Evolutionary conservation across 2,329 filamentous ascomycete genomes (phyloP), one percentile per base, ranked within the genome.

Genomic region (Pseudogymnoascus sp.): DNA sequence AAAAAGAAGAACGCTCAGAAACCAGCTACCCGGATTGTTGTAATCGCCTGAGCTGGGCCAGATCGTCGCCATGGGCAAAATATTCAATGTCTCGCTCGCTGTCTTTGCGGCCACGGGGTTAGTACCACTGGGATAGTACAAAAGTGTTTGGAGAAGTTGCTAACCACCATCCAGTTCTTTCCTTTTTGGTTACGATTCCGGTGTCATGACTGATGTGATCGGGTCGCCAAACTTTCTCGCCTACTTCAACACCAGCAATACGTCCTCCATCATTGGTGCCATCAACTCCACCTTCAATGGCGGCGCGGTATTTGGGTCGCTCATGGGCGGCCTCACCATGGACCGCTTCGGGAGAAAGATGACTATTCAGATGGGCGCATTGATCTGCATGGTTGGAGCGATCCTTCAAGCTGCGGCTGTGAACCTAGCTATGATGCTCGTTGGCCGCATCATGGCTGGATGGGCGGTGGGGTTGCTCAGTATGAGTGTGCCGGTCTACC

Each of bases 251-350:
- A 79, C 70, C 68, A 75, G 65, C 8, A 61, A 62, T 5, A 65
- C 62, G 8, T 70, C 67, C 6, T 36, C 68, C 2, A 70, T 69
- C 12, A 69, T 70, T 17, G 84, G 84, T 60, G 78, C 84, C 4
- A 84, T 87, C 1, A 85, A 87, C n/a, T 84, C 83, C 3, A 79
- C 86, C 62, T 87, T 87, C 71, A 87, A 84, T 4, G 82, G 81
- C 6, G 84, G 85, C 42, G 85, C 59, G 77, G 84, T 55, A 72
- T 74, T 62, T 72, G 82, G 55, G 31, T 66, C 69, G 6, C 63
- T 71, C 2, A 68, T 69, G 63, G 69, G 69, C 29, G 84, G 85
- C 60, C 78, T 80, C 2, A 72, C 75, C 48, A 84, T 84, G 68
- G 85, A 87, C 69, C 75, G 69, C 48, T 73, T 85, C 6, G 84